Evolutionary conservation across 1,284 basidiomycete species (phyloP).

Genomic region (Marasmius tenuissimus): DNA sequence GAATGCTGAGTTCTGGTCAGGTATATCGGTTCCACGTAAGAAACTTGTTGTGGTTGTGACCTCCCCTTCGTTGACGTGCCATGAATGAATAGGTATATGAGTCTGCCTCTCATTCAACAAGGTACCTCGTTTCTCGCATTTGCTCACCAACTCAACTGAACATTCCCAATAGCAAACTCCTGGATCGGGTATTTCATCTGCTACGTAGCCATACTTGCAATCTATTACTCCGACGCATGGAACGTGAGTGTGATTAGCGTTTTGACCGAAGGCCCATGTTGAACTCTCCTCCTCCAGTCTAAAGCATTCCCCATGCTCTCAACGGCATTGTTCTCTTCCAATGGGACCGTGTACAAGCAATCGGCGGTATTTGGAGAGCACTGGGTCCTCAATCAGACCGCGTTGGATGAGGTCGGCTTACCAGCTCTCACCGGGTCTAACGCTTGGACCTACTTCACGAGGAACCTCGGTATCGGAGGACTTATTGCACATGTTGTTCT

Average conservation of each 20-base stretch:
- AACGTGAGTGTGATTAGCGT: slow-evolving; percentile 36
- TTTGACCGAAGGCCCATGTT: neutral
- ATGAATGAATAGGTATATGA: slow-evolving; percentile 38
- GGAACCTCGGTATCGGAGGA: slow-evolving; percentile 59
- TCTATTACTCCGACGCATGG: slow-evolving; percentile 64
- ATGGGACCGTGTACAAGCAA: neutral
- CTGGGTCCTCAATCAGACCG: slow-evolving; percentile 48
- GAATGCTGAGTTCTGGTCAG: neutral
- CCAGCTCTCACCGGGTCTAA: slow-evolving; percentile 55
- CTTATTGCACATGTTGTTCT: slow-evolving; percentile 61
- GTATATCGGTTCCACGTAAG: slow-evolving; percentile 56
- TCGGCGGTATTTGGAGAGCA: slow-evolving; percentile 42
- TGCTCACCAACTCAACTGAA: slow-evolving; percentile 4
- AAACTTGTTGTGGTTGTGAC: slow-evolving; percentile 1
- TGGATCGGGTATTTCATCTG: slow-evolving; percentile 57
- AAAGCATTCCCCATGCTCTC: slow-evolving; percentile 62
- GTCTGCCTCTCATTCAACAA: slow-evolving; percentile 52
- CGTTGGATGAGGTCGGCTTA: slow-evolving; percentile 52
- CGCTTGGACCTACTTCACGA: slow-evolving; percentile 54
- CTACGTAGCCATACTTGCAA: slow-evolving; percentile 52
- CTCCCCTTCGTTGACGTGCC: neutral
- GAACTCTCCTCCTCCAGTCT: slow-evolving; percentile 32
- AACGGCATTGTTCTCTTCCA: slow-evolving; percentile 48
- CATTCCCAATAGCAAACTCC: slow-evolving; percentile 43
- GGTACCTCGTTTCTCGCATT: slow-evolving; percentile 28